Base-by-base conservation (phyloP, 768 basidiomycete genomes). In the Rhodotorula toruloides region DNA sequence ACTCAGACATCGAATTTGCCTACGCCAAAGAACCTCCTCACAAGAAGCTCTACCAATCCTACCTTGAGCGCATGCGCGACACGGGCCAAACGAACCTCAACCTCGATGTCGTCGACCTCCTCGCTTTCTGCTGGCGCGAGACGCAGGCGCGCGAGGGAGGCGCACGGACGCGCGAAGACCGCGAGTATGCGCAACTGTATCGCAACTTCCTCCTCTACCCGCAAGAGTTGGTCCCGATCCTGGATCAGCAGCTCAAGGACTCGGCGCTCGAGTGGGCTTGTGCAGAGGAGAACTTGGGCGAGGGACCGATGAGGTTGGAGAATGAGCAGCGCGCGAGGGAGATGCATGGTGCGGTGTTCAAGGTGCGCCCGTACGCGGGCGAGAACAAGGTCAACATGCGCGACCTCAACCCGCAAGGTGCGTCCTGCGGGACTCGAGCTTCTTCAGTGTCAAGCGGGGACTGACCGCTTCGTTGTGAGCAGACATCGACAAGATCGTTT, bases 401-500 rank as follows among this genome's bases (percentile, higher is more conserved):
- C 61, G 88, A 89, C 54, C 81, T 99, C 59, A 97, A 98, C 76
- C 96, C 96, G 9, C 86, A 83, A 63, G 94, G 94, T 91, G 57
- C 48, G 72, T 68, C 29, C 31, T 14, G 71, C 65, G 17, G 36
- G 60, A 40, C 32, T 36, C 43, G 27, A n/a, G n/a, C 27, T 37
- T 21, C 21, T 39, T 13, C 34, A 2, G 4, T n/a, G 2, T 32
- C 3, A 16, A 8, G 16, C 49, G 16, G 17, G 3, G 48, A 44
- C 14, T 12, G 12, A 52, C 34, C 12, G 48, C 22, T 37, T 36
- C 25, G 31, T 32, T 16, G 22, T 55, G 27, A 44, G 40, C 67
- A 97, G 96, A 99, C 75, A 99, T 96, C 73, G 96, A 99, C 82
- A 96, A 97, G 78, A 86, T 99, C 27, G 89, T 96, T 27, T 87